Evolutionary conservation across 1,284 basidiomycete species (phyloP).

Genomic region (Puccinia triticina): DNA sequence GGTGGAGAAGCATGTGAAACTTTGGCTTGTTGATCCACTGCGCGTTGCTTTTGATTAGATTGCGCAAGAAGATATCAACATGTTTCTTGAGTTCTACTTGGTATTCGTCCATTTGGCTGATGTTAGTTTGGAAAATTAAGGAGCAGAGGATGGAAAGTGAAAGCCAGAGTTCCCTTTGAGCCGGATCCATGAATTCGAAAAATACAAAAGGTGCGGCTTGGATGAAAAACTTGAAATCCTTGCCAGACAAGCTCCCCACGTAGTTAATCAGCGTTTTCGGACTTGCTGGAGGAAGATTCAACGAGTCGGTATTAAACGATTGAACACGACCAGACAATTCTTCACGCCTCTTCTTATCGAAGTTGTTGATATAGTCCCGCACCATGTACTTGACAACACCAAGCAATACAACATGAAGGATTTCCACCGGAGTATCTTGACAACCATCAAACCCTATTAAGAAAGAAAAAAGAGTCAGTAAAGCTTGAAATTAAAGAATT

Average conservation of each 20-base stretch:
- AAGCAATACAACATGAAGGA: too few species aligned
- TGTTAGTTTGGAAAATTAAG: conserved; percentile 61
- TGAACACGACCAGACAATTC: too few species aligned
- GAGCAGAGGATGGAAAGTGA: conserved; percentile 57
- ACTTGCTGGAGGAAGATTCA: too few species aligned
- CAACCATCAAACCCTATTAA: too few species aligned
- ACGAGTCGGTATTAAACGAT: too few species aligned
- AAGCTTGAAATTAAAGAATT: too few species aligned
- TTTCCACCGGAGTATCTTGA: too few species aligned
- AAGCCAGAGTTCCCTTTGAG: background rate
- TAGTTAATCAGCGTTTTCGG: too few species aligned
- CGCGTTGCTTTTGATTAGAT: conserved; percentile 56
- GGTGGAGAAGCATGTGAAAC: conserved; percentile 57
- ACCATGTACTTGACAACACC: too few species aligned
- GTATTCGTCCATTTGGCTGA: conserved; percentile 59
- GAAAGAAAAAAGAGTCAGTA: too few species aligned
- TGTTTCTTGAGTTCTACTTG: conserved; percentile 53
- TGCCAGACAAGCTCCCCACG: background rate
- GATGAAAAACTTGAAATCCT: conserved; percentile 1
- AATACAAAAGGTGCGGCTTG: conserved; percentile 11
- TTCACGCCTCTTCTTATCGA: too few species aligned
- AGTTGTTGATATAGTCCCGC: too few species aligned
- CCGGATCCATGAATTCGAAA: background rate
- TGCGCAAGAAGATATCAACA: conserved; percentile 59
- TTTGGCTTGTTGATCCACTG: conserved; percentile 63